Evolutionary conservation across 2,329 filamentous ascomycete species (phyloP).

Genomic region (Exutisphaerella laricina): DNA sequence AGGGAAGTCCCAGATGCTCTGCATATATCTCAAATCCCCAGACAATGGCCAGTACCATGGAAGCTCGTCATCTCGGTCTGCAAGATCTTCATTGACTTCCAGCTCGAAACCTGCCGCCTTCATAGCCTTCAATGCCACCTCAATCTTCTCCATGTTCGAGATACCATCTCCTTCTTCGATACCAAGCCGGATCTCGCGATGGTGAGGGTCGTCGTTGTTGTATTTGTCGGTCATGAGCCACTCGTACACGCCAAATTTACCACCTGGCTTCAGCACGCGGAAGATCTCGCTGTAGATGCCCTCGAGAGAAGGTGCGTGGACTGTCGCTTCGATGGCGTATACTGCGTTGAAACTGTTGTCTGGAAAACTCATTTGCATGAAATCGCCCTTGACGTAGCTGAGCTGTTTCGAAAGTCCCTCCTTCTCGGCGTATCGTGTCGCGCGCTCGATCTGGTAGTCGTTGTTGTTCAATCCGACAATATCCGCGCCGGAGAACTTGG

Average conservation of each 20-base stretch:
- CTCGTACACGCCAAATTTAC: slow-evolving; percentile 94
- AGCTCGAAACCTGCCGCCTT: slow-evolving; percentile 82
- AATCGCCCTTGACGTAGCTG: slow-evolving; percentile 88
- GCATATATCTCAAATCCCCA: slow-evolving; percentile 78
- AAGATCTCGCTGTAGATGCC: slow-evolving; percentile 93
- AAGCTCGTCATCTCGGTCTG: slow-evolving; percentile 64
- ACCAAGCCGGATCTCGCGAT: slow-evolving; percentile 84
- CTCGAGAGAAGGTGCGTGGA: slow-evolving; percentile 84
- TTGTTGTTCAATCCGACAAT: slow-evolving; percentile 97
- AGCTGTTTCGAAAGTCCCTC: slow-evolving; percentile 76
- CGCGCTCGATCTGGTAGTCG: slow-evolving; percentile 96
- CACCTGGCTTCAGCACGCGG: slow-evolving; percentile 91
- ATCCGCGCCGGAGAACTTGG: slow-evolving; percentile 87
- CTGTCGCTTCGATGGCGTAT: slow-evolving; percentile 95
- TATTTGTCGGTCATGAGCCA: slow-evolving; percentile 98
- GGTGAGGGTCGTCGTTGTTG: slow-evolving; percentile 78
- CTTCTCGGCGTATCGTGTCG: slow-evolving; percentile 75
- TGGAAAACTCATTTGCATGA: slow-evolving; percentile 98
- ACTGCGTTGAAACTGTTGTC: slow-evolving; percentile 90
- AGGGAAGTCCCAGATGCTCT: slow-evolving; percentile 68
- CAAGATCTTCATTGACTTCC: slow-evolving; percentile 78
- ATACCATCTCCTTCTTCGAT: slow-evolving; percentile 97
- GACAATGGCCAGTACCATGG: slow-evolving; percentile 95
- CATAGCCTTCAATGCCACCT: slow-evolving; percentile 76
- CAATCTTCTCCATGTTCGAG: slow-evolving; percentile 89